Evolutionary conservation across 2,329 filamentous ascomycete species (phyloP), one percentile per base, ranked within the genome.

Genomic region (Phaeophleospora eucalypticola): DNA sequence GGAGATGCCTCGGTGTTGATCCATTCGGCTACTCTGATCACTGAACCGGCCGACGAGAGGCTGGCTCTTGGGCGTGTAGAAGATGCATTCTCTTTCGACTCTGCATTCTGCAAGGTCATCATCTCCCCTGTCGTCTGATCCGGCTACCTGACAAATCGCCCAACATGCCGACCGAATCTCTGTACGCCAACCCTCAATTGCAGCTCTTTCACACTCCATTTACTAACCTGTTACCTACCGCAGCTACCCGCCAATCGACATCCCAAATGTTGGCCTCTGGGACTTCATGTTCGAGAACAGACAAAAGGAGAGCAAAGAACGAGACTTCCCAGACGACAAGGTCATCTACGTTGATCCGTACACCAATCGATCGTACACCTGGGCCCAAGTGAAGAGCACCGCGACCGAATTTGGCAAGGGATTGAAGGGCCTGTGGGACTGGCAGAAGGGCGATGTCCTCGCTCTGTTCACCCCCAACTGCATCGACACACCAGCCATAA

Each of bases 381-480:
- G 81, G 65, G 75, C 75, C 27, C 76, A 88, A 53, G 70, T 87
- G 45, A 83, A 79, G 58, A 72, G 73, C 49, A 74, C 80, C 10
- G 84, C 88, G 1, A 68, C 82, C 34, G 78, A 82, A n/a, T 93
- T 95, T 57, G 90, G 88, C 42, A 81, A 83, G 53, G 90, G 87
- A 1, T 76, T 96, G 20, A 84, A 83, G 62, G 79, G 84, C 15
- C 68, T 76, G 16, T 91, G 83, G 78, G 77, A 82, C 36, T 95
- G 89, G 84, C 76, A 82, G 58, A 89, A 86, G 63, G 86, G 87
- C 61, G 87, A 95, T 62, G 86, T 93, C 2, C 75, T 96, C 16
- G 85, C 79, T 9, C 74, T 95, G 41, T 95, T 85, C 73, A 84
- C 87, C 2, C 87, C 89, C 16, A 96, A 96, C 65, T 83, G 79